Percentiles rank a stretch among this genome's conserved stretches.
phyloP scores from a whole-genome alignment of 129 eudicot genomes.

The Silybum marianum region DNA sequence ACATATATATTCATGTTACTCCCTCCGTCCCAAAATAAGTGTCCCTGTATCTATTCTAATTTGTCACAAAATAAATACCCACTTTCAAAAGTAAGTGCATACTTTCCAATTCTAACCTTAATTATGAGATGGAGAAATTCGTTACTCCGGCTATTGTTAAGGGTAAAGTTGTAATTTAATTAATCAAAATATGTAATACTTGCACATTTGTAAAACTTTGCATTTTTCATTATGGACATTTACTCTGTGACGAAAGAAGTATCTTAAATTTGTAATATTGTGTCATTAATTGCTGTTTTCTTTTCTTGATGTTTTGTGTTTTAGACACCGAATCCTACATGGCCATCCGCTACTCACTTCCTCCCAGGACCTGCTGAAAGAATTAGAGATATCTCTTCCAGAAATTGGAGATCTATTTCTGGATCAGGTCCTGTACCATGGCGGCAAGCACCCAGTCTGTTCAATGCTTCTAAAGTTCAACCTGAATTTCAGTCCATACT shows the following conservation, averaged over 20 bases:
- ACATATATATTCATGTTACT: not conserved
- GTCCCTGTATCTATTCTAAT: not conserved
- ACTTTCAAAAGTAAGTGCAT: not conserved
- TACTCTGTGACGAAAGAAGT: not conserved
- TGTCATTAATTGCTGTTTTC: not conserved
- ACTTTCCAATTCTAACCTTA: not conserved
- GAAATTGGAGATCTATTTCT: conserved; percentile 51
- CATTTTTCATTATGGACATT: not conserved
- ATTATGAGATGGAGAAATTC: not conserved
- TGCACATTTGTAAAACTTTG: not conserved
- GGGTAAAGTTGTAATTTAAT: not conserved
- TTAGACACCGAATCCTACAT: conserved; percentile 87
- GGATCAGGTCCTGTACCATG: conserved; percentile 81
- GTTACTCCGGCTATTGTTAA: not conserved
- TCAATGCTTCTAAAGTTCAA: conserved; percentile 43
- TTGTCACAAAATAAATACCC: not conserved
- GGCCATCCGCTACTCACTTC: conserved; percentile 66
- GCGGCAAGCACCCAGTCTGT: conserved; percentile 70
- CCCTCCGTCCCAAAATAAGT: not conserved
- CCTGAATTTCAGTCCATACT: conserved; percentile 37
- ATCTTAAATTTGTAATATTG: not conserved
- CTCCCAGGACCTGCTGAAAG: conserved; percentile 59
- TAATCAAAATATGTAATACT: not conserved
- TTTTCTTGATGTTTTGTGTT: conserved; percentile 1
- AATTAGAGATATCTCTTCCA: conserved; percentile 51